These are phyloP conservation scores for Fusarium cicatricum DNA, from an alignment of 2,329 filamentous ascomycete genomes.

Conservation along the genomic window DNA sequence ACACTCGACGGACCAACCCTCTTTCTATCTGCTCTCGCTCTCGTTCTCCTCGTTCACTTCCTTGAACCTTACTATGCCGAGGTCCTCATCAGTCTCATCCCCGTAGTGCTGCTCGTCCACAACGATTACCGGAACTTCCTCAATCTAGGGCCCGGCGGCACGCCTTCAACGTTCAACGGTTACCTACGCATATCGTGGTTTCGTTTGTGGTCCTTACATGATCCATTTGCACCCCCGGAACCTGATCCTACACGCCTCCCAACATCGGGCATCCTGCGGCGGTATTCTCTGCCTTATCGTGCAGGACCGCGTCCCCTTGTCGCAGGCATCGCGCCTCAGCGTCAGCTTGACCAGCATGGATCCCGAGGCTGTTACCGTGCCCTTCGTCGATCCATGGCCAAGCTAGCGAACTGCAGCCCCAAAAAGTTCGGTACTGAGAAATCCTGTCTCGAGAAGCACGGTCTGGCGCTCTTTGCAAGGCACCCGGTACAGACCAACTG, in stretches of 20 bases:
- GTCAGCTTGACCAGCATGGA: conserved; percentile 76
- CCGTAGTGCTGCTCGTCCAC: conserved; percentile 62
- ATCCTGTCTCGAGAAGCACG: conserved; percentile 85
- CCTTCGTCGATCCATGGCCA: conserved; percentile 62
- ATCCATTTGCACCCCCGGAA: conserved; percentile 70
- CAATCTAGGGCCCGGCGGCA: conserved; percentile 81
- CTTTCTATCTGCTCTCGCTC: conserved; percentile 53
- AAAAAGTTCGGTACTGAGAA: conserved; percentile 66
- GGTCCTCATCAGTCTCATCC: conserved; percentile 59
- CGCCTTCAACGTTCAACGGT: conserved; percentile 75
- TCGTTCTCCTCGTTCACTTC: conserved; percentile 62
- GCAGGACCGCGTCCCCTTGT: conserved; percentile 71
- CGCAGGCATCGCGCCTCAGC: conserved; percentile 81
- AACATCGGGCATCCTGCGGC: conserved; percentile 65
- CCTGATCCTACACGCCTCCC: conserved; percentile 61
- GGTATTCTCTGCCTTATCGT: conserved; percentile 64
- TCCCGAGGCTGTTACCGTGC: conserved; percentile 61
- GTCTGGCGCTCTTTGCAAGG: conserved; percentile 75
- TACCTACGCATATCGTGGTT: conserved; percentile 79
- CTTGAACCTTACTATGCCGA: conserved; percentile 58
- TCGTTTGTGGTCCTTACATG: conserved; percentile 73
- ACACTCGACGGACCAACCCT: conserved; percentile 62
- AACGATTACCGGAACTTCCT: conserved; percentile 81
- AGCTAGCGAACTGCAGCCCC: conserved; percentile 57
- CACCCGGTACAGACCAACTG: conserved; percentile 74